These are phyloP conservation scores for Tetraselmis striata DNA, from an alignment of 139 green algal species.

Conservation along the genomic window DNA sequence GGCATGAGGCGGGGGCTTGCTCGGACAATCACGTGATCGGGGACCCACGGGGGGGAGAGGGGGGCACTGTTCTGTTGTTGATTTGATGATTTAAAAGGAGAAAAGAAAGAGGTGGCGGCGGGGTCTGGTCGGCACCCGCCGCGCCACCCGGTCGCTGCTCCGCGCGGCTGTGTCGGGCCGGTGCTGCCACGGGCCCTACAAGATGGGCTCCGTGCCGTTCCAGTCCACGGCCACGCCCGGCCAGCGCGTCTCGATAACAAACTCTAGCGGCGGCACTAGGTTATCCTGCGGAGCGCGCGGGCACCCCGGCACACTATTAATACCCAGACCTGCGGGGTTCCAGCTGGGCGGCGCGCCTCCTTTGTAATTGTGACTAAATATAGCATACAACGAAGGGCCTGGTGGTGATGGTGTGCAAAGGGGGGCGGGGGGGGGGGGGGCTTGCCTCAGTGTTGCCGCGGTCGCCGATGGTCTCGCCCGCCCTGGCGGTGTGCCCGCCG, in stretches of 20 bases:
- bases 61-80: not conserved
- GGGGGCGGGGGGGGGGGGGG: no score
- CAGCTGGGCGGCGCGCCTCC: not conserved
- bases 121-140: no score
- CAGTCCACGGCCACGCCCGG: conserved; percentile 40
- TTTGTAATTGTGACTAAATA: not conserved
- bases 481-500: not conserved
- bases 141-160: not conserved
- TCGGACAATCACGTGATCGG: no score
- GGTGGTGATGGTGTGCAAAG: no score
- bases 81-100: no score
- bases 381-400: not conserved
- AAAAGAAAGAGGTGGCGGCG: no score
- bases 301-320: not conserved
- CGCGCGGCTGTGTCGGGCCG: not conserved
- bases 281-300: not conserved
- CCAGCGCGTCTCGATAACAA: conserved; percentile 64
- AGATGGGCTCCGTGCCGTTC: conserved; percentile 48
- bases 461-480: not conserved
- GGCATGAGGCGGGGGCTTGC: no score
- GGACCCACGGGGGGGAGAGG: no score
- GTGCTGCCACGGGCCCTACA: conserved; percentile 33
- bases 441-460: not conserved
- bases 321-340: not conserved
- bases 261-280: conserved; percentile 47